A percentile compares a stretch with the other conserved stretches of the same genome.
Evolutionary conservation across 208 protist species (phyloP).

Genomic region (Leptomonas pyrrhocoris): DNA sequence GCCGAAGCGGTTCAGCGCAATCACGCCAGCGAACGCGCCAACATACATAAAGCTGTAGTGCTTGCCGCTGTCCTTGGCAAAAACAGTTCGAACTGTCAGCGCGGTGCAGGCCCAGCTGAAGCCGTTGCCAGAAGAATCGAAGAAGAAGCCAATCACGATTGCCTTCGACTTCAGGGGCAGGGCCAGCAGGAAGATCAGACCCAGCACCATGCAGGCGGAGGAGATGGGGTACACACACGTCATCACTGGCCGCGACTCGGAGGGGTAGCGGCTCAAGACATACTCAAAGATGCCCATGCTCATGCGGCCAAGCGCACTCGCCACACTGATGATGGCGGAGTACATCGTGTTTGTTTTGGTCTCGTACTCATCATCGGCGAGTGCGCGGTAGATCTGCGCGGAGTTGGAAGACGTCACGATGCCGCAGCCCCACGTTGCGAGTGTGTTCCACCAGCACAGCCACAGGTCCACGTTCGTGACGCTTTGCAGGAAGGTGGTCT

Average conservation of each 20-base stretch:
- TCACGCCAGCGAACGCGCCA: conserved; percentile 52
- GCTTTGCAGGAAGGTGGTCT: conserved; percentile 54
- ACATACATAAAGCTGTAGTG: conserved; percentile 78
- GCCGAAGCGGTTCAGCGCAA: conserved; percentile 66
- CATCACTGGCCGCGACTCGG: conserved; percentile 40
- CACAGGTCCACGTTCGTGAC: conserved; percentile 48
- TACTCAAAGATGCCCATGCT: conserved; percentile 57
- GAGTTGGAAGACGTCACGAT: conserved; percentile 72
- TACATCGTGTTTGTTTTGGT: conserved; percentile 50
- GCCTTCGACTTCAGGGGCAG: conserved; percentile 46
- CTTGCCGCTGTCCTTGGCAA: conserved; percentile 72
- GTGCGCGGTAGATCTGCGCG: conserved; percentile 62
- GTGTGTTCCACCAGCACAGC: conserved; percentile 61
- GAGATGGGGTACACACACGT: conserved; percentile 46
- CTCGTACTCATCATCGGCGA: conserved; percentile 41
- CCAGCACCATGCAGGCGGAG: conserved; percentile 38
- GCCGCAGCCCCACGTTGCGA: conserved; percentile 69
- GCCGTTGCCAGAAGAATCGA: conserved; percentile 65
- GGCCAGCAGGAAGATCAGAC: conserved; percentile 49
- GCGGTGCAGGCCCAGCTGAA: conserved; percentile 64
- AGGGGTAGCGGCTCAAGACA: conserved; percentile 31
- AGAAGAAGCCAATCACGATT: conserved; percentile 55
- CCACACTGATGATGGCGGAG: conserved; percentile 60
- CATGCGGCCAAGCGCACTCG: conserved; percentile 64
- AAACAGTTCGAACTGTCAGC: conserved; percentile 46